A percentile compares a stretch with the other conserved stretches of the same genome.
phyloP scores from a whole-genome alignment of 2,329 filamentous ascomycete species.

The Nemania sp. region DNA sequence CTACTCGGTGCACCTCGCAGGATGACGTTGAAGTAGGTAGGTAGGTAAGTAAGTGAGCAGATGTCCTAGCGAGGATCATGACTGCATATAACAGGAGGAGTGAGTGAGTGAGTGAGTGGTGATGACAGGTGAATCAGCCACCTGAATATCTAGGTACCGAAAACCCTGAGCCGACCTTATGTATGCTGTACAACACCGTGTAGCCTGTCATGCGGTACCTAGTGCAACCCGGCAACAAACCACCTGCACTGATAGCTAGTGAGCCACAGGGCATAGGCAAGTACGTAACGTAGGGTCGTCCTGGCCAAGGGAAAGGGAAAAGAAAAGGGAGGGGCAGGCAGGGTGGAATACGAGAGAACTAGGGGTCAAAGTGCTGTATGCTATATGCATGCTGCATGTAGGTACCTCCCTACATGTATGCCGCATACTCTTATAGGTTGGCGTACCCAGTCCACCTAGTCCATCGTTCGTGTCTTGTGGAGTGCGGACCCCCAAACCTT shows the following conservation, averaged over 20 bases:
- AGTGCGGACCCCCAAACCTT: not conserved
- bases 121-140: not conserved
- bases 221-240: conserved; percentile 16
- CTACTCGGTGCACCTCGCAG: conserved; percentile 6
- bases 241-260: conserved; percentile 13
- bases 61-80: conserved; percentile 26
- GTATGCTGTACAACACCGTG: not conserved
- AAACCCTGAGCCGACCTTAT: not conserved
- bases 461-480: not conserved
- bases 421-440: not conserved
- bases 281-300: too few species aligned
- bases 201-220: conserved; percentile 18
- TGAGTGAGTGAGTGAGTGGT: too few species aligned
- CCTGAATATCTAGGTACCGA: not conserved
- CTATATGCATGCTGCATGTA: conserved; percentile 1
- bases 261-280: not conserved
- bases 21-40: conserved; percentile 9
- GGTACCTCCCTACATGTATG: not conserved
- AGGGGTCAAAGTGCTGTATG: conserved; percentile 4
- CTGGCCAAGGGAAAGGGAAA: too few species aligned
- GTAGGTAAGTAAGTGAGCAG: not conserved
- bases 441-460: not conserved
- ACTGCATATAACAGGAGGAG: conserved; percentile 23
- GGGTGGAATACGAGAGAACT: conserved; percentile 33
- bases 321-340: not conserved